phyloP scores from a whole-genome alignment of 139 green algal species.

The Chlorella vulgaris region DNA sequence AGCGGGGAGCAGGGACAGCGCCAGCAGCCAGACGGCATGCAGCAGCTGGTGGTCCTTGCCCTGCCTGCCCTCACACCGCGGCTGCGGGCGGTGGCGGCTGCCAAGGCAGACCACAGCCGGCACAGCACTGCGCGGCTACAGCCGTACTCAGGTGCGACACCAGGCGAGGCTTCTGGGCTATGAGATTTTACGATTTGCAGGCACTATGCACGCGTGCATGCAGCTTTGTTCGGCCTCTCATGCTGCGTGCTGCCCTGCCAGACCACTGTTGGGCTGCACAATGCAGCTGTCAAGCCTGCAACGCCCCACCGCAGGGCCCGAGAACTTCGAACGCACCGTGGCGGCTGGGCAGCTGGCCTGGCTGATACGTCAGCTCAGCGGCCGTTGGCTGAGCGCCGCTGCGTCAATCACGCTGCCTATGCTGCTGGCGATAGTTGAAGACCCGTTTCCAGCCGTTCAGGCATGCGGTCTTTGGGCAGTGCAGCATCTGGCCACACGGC shows the following conservation, averaged over 20 bases:
- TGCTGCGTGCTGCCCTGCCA: too few species aligned
- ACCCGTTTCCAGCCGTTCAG: conserved; percentile 10
- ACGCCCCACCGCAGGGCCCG: conserved; percentile 24
- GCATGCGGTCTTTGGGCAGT: conserved; percentile 18
- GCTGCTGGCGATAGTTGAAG: not conserved
- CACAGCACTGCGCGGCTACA: conserved; percentile 17
- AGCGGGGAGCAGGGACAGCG: not conserved
- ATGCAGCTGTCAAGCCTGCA: not conserved
- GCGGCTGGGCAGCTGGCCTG: conserved; percentile 19
- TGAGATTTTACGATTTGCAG: too few species aligned
- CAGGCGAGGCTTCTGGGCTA: not conserved
- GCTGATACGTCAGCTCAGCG: conserved; percentile 19
- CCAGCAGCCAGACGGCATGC: not conserved
- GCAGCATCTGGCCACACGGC: not conserved
- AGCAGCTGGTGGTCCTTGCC: conserved; percentile 12
- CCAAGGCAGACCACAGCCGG: not conserved
- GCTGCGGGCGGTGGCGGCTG: conserved; percentile 7
- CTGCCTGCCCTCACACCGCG: not conserved
- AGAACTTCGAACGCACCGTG: conserved; percentile 13
- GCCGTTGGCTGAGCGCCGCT: not conserved
- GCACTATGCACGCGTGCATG: too few species aligned
- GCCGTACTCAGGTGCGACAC: not conserved
- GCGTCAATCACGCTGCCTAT: not conserved
- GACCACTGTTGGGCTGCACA: too few species aligned
- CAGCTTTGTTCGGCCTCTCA: too few species aligned